Base-by-base conservation (phyloP, 441 rosid genomes). In the Flueggea neowawraea region DNA sequence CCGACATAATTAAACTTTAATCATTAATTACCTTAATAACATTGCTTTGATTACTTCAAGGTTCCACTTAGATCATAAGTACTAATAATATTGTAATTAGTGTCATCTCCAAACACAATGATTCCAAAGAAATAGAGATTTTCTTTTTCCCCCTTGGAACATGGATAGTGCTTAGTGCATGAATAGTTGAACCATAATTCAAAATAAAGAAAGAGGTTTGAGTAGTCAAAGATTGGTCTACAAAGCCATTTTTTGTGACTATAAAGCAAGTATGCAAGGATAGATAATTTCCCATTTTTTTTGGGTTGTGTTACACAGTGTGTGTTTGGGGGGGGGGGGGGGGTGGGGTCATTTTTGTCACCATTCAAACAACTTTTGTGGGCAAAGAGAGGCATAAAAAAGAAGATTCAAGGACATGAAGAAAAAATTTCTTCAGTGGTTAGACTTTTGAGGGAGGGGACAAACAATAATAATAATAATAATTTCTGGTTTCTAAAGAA, bases 391-490 rank as follows among this genome's bases (percentile, higher is more conserved):
- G 55, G 41, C 48, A 48, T 11, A n/a, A 65, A n/a, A n/a, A 69
- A 61, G 60, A 52, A 47, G 47, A 45, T 52, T 9, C 0, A 58
- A 41, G 67, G 64, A 55, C 76, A 31, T 11, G 12, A 6, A 11
- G 0, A 28, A 51, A n/a, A 43, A 15, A 67, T 50, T 64, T 49
- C 32, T 62, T 56, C 61, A 48, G 57, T 60, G 70, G 63, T 72
- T 68, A 49, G 72, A 61, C 81, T 72, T 77, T 79, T 69, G 31
- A 79, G 73, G 60, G 57, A 54, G n/a, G 64, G 50, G 52, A 11
- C 12, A 11, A 11, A 11, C 12, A 11, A 11, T 6, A 6, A 43
- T 6, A 52, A n/a, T n/a, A n/a, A 50, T 44, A 57, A 70, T 51
- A 57, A 63, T 63, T 69, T 64, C 63, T 68, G 65, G 60, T 62